Evolutionary conservation across 2,329 filamentous ascomycete genomes (phyloP).

Genomic region (Fusarium palustre): DNA sequence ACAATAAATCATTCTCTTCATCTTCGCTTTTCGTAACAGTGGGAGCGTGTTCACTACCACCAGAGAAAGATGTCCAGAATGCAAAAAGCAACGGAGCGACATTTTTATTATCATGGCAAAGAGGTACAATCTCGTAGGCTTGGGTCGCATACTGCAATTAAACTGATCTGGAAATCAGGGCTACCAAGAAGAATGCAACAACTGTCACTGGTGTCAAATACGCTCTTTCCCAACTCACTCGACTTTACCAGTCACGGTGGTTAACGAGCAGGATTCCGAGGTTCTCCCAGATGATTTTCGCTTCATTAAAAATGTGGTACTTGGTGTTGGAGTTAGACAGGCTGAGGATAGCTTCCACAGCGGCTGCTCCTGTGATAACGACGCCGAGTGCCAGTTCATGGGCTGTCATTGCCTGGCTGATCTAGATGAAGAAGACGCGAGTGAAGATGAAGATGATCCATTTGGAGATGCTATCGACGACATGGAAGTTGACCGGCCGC

Average conservation of each 20-base stretch:
- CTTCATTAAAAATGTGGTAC: conserved; percentile 73
- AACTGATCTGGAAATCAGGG: conserved; percentile 44
- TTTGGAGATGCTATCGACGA: conserved; percentile 39
- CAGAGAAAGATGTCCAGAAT: conserved; percentile 49
- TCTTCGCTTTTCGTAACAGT: not conserved
- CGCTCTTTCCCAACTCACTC: conserved; percentile 63
- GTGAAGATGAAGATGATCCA: conserved; percentile 55
- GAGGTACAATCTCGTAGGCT: conserved; percentile 39
- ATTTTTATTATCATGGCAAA: conserved; percentile 64
- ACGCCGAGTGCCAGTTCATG: conserved; percentile 74
- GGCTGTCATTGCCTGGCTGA: conserved; percentile 78
- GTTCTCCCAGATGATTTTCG: conserved; percentile 72
- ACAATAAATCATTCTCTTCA: not conserved
- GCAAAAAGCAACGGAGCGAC: conserved; percentile 59
- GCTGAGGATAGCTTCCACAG: conserved; percentile 71
- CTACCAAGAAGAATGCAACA: conserved; percentile 53
- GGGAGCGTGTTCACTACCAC: not conserved
- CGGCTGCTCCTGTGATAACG: conserved; percentile 74
- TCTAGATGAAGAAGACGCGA: conserved; percentile 64
- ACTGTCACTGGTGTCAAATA: conserved; percentile 73
- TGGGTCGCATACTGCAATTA: not conserved
- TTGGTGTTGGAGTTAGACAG: conserved; percentile 69
- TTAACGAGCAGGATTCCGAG: conserved; percentile 70
- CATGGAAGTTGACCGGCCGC: conserved; percentile 32
- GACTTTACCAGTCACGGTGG: conserved; percentile 67